Evolutionary conservation across 2,329 filamentous ascomycete species (phyloP).

Genomic region (Aspergillus sp.): DNA sequence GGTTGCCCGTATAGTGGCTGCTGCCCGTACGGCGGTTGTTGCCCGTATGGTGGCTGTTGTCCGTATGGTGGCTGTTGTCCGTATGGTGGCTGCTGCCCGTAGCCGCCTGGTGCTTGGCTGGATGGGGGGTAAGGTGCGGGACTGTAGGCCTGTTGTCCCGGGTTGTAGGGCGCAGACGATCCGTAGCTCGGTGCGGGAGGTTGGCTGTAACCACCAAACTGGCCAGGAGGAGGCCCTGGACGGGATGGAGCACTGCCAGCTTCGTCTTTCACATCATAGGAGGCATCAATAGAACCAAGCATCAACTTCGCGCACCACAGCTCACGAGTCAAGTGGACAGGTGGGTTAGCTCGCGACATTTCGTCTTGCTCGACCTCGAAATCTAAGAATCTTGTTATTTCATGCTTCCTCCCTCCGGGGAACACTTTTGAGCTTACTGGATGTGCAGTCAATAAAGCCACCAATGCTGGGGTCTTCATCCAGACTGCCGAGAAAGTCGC

Average conservation of each 20-base stretch:
- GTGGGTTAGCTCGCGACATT: slow-evolving; percentile 62
- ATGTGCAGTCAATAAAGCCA: slow-evolving; percentile 65
- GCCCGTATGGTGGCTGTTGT: slow-evolving; percentile 1
- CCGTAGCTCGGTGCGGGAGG: slow-evolving; percentile 9
- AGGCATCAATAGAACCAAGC: slow-evolving; percentile 65
- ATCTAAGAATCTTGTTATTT: slow-evolving; percentile 45
- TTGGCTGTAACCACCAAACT: slow-evolving; percentile 36
- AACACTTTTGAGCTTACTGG: slow-evolving; percentile 51
- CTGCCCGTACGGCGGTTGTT: not conserved
- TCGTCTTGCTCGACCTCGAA: slow-evolving; percentile 68
- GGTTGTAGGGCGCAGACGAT: slow-evolving; percentile 8
- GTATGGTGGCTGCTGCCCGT: slow-evolving; percentile 16
- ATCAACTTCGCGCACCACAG: slow-evolving; percentile 67
- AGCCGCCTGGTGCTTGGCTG: slow-evolving; percentile 1
- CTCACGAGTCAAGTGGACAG: slow-evolving; percentile 63
- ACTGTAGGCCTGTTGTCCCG: slow-evolving; percentile 6
- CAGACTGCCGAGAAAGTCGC: slow-evolving; percentile 63
- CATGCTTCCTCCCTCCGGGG: not conserved
- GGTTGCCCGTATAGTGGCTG: slow-evolving; percentile 18
- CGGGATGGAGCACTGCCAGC: slow-evolving; percentile 37
- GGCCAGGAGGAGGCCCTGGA: slow-evolving; percentile 26
- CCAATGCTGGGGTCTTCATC: slow-evolving; percentile 64
- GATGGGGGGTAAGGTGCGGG: slow-evolving; percentile 1
- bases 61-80: slow-evolving; percentile 18
- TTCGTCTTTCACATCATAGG: slow-evolving; percentile 67